A percentile compares a stretch with the other conserved stretches of the same genome.
Evolutionary conservation across 2,329 filamentous ascomycete species (phyloP).

Genomic region (Fusarium nematophilum): DNA sequence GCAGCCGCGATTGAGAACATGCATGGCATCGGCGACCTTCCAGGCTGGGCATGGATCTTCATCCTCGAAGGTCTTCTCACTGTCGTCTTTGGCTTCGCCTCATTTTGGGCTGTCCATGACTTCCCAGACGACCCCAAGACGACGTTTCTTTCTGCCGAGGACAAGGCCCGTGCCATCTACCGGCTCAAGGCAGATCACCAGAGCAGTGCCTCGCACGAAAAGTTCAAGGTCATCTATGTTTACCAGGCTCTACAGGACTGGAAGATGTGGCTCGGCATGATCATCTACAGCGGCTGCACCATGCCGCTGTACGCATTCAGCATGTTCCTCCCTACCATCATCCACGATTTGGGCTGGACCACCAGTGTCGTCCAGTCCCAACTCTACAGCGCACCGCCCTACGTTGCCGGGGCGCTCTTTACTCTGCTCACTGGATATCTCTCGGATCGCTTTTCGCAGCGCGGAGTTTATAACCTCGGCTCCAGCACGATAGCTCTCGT

Average conservation of each 20-base stretch:
- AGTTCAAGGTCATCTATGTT: constrained; percentile 78
- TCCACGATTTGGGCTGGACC: constrained; percentile 63
- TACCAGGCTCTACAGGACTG: constrained; percentile 82
- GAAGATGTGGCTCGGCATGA: constrained; percentile 82
- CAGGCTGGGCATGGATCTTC: constrained; percentile 75
- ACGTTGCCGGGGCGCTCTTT: constrained; percentile 51
- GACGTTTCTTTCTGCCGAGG: constrained; percentile 75
- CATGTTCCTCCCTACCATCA: constrained; percentile 84
- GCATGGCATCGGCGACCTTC: constrained; percentile 68
- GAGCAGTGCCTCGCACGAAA: constrained; percentile 77
- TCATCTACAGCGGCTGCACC: constrained; percentile 82
- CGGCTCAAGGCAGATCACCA: constrained; percentile 79
- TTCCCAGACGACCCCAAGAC: constrained; percentile 85
- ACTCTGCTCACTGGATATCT: constrained; percentile 66
- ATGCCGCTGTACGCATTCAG: constrained; percentile 81
- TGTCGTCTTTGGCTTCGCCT: constrained; percentile 72
- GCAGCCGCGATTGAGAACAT: constrained; percentile 78
- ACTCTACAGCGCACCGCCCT: constrained; percentile 60
- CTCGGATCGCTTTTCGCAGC: constrained; percentile 77
- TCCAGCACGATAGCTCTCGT: constrained; percentile 76
- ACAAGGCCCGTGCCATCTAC: constrained; percentile 77
- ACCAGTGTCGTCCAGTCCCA: constrained; percentile 52
- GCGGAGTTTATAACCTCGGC: constrained; percentile 83
- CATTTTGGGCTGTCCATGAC: constrained; percentile 84
- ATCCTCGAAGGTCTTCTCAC: constrained; percentile 78